A percentile compares a stretch with the other conserved stretches of the same genome.
Evolutionary conservation across 371 early-diverging fungal genomes (phyloP).

Genomic region (Rhizopus sp.): DNA sequence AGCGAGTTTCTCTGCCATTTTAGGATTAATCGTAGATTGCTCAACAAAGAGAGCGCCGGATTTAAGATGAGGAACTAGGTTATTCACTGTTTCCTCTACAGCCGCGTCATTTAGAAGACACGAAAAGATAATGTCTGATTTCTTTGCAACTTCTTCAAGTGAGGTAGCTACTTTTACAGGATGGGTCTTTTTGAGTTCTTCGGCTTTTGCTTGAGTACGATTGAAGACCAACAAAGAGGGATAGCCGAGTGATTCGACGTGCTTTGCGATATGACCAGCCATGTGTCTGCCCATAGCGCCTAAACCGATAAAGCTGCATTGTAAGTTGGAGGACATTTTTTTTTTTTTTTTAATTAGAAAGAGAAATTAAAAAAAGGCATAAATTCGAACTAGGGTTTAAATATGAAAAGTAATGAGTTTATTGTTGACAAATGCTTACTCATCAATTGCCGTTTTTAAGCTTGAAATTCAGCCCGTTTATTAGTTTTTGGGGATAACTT

Average conservation of each 20-base stretch:
- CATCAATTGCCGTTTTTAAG: no score
- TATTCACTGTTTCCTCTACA: constrained; percentile 29
- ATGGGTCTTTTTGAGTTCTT: constrained; percentile 22
- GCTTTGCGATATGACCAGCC: constrained; percentile 41
- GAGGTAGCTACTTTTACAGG: constrained; percentile 31
- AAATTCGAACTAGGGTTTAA: background rate
- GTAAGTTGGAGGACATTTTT: constrained; percentile 18
- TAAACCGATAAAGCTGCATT: constrained; percentile 55
- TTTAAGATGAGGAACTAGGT: constrained; percentile 29
- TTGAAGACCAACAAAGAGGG: constrained; percentile 51
- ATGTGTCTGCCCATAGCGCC: constrained; percentile 58
- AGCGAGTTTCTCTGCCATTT: constrained; percentile 15
- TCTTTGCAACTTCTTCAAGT: constrained; percentile 28
- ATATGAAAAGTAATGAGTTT: no score
- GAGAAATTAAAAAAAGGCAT: constrained; percentile 5
- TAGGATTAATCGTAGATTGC: constrained; percentile 44
- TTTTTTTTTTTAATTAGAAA: no score
- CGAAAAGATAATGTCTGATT: constrained; percentile 50
- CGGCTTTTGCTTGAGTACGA: constrained; percentile 49
- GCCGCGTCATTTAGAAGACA: constrained; percentile 54
- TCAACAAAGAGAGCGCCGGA: constrained; percentile 40
- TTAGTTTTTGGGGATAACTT: no score
- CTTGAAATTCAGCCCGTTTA: no score
- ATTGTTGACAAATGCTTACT: no score
- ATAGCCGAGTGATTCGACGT: constrained; percentile 14